Evolutionary conservation across 169 alveolate species (phyloP), one percentile per base, ranked within the genome.

Genomic region (Plasmodium ovale): DNA sequence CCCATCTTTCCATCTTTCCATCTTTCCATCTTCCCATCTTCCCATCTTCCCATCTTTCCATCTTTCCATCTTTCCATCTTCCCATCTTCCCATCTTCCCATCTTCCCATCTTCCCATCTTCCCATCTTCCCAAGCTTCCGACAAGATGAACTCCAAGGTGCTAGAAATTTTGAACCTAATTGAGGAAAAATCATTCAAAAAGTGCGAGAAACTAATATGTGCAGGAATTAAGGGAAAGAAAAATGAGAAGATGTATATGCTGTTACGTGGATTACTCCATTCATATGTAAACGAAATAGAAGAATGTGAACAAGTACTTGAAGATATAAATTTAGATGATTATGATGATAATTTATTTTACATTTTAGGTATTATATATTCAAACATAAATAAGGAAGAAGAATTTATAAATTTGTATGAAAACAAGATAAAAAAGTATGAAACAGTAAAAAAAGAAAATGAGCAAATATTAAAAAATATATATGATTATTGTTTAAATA

Each of bases 161-260:
- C 10, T 77, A 31, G 88, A 77, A 35, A 68, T 77, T 47, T 54
- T 77, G 37, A 60, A 77, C 37, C 53, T 77, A 42, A 60, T 77
- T 21, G 88, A 77, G 9, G 88, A 77, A 39, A 77, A 77, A 12
- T 77, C 88, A 12, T 77, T 77, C 10, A 77, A 77, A 25, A 60
- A 77, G 33, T 39, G 88, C 23, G 88, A 77, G 39, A 77, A 77
- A 25, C 39, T 77, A 27, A 77, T 77, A 27, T 37, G 27, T 44
- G 60, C 39, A 1, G 88, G 88, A 29, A 25, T 77, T 16, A 77
- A 77, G 25, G 33, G 77, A 16, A 77, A 77, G 54, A 77, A 77
- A 68, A 77, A 77, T 47, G 88, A 60, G n/a, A 77, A 64, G 19
- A 6, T 77, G 6, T 77, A 77, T 25, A 35, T 77, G 31, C 27